Evolutionary conservation across 163 green algal species (phyloP).

Genomic region (Scenedesmus sp.): DNA sequence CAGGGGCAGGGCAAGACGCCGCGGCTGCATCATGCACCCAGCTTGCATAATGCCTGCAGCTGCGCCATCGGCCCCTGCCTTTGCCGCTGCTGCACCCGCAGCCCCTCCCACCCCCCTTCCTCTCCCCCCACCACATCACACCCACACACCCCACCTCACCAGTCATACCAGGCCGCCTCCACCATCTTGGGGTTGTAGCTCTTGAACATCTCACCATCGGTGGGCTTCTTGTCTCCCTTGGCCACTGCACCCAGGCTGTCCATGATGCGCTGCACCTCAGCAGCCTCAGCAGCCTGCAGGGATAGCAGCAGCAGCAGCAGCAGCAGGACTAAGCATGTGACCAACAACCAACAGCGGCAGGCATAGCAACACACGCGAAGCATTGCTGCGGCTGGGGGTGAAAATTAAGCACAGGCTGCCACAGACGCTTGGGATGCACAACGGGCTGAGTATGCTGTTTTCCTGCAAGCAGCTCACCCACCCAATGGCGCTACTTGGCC

Average conservation of each 20-base stretch:
- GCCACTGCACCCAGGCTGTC: conserved; percentile 74
- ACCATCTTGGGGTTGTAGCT: conserved; percentile 92
- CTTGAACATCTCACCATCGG: conserved; percentile 86
- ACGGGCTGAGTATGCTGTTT: neutral
- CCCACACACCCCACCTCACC: conserved; percentile 34
- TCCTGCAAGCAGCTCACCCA: neutral
- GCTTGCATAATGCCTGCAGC: too few species aligned
- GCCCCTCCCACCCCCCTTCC: too few species aligned
- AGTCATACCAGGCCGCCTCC: conserved; percentile 71
- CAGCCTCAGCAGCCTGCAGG: conserved; percentile 79
- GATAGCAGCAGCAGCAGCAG: neutral
- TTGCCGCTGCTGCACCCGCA: too few species aligned
- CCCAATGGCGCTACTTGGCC: too few species aligned
- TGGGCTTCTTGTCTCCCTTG: conserved; percentile 90
- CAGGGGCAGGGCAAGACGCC: too few species aligned
- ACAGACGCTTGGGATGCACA: too few species aligned
- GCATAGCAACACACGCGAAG: neutral
- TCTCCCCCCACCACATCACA: too few species aligned
- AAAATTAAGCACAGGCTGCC: neutral
- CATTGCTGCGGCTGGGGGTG: neutral
- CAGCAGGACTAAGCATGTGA: neutral
- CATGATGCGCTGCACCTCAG: conserved; percentile 77
- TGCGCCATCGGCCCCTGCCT: too few species aligned
- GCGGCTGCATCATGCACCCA: too few species aligned
- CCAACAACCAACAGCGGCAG: neutral